Evolutionary conservation across 805 yeast species (phyloP).

Genomic region (Ascoidea tarda): DNA sequence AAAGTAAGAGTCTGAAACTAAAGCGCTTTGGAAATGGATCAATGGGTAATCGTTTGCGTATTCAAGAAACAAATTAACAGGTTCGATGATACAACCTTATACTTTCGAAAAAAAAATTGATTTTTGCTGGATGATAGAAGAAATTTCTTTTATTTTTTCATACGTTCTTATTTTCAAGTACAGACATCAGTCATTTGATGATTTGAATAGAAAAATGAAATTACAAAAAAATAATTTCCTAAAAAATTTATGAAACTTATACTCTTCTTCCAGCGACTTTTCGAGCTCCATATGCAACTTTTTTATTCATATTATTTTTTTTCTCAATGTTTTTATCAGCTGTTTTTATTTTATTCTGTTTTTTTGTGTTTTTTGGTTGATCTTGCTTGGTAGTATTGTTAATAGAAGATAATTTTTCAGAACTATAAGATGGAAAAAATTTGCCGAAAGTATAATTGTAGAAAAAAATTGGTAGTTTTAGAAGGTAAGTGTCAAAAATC

Average conservation of each 20-base stretch:
- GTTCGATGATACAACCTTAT: not conserved
- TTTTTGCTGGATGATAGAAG: not conserved
- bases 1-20: not conserved
- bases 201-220: no score
- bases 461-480: slow-evolving; percentile 24
- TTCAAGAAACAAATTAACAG: not conserved
- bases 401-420: not conserved
- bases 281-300: not conserved
- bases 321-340: not conserved
- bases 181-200: no score
- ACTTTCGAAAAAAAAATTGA: no score
- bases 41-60: not conserved
- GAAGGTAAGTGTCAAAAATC: slow-evolving; percentile 31
- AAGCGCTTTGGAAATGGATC: not conserved
- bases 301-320: no score
- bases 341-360: no score
- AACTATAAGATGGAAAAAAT: slow-evolving; percentile 9
- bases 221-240: no score
- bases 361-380: not conserved
- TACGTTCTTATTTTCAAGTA: no score
- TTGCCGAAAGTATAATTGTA: slow-evolving; percentile 34
- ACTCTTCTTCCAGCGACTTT: not conserved
- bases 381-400: not conserved
- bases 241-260: no score
- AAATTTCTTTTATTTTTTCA: no score